Evolutionary conservation across 2,329 filamentous ascomycete species (phyloP).

Genomic region (Didymella keratinophila): DNA sequence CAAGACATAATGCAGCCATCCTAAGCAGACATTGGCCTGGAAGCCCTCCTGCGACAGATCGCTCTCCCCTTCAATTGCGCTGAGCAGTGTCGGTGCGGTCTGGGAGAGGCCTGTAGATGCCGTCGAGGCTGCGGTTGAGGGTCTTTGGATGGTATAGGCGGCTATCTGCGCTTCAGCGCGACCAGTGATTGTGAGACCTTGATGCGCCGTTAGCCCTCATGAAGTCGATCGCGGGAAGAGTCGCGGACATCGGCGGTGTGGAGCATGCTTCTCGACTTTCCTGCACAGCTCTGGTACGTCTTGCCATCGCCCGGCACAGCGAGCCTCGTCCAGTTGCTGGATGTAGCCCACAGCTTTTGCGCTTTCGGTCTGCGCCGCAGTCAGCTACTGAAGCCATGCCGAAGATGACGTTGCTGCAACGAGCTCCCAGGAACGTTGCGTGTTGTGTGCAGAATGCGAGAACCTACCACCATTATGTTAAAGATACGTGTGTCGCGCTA

Average conservation of each 20-base stretch:
- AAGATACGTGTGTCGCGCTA: constrained; percentile 40
- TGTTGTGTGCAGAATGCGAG: constrained; percentile 3
- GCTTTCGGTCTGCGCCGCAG: constrained; percentile 59
- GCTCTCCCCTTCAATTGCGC: constrained; percentile 51
- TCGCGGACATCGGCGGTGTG: constrained; percentile 78
- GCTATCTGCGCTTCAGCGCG: constrained; percentile 57
- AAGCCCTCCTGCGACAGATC: constrained; percentile 65
- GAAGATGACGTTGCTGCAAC: constrained; percentile 44
- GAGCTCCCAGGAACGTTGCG: constrained; percentile 5
- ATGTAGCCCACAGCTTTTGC: constrained; percentile 86
- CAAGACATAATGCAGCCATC: constrained; percentile 83
- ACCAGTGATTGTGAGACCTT: constrained; percentile 58
- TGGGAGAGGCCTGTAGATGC: constrained; percentile 43
- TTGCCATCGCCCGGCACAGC: constrained; percentile 87
- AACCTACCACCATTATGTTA: constrained; percentile 50
- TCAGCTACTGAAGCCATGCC: constrained; percentile 34
- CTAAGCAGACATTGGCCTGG: constrained; percentile 83
- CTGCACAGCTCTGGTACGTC: constrained; percentile 86
- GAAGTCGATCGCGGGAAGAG: constrained; percentile 18
- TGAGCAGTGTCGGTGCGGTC: constrained; percentile 51
- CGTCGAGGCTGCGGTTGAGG: constrained; percentile 53
- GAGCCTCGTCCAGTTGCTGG: constrained; percentile 80
- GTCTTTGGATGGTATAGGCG: constrained; percentile 52
- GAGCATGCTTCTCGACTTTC: constrained; percentile 94
- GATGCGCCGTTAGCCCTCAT: constrained; percentile 28